phyloP scores from a whole-genome alignment of 257 asterid species.

The Primulina tabacum region DNA sequence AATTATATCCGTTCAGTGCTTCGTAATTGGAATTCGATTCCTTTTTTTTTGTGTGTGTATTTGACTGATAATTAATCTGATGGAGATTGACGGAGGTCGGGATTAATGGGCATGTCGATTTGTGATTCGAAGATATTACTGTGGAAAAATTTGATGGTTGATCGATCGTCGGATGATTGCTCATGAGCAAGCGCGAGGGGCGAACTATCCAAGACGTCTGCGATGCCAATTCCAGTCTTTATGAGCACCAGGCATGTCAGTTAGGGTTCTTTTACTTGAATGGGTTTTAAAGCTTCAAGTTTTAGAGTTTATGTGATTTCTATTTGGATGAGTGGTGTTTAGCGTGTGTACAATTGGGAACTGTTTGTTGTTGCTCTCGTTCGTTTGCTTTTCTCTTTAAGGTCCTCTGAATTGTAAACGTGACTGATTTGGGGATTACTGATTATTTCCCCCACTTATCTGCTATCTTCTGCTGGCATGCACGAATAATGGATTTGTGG shows the following conservation, averaged over 20 bases:
- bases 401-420: background rate
- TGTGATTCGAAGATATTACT: slow-evolving; percentile 16
- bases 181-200: slow-evolving; percentile 52
- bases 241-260: slow-evolving; percentile 51
- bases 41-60: background rate
- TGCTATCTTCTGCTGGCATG: background rate
- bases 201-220: slow-evolving; percentile 50
- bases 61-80: slow-evolving; percentile 14
- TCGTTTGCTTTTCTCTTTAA: background rate
- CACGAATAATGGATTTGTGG: background rate
- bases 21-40: background rate
- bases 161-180: slow-evolving; percentile 38
- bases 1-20: background rate
- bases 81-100: slow-evolving; percentile 13
- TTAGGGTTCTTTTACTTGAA: slow-evolving; percentile 42
- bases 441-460: background rate
- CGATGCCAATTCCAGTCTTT: slow-evolving; percentile 50
- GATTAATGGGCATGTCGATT: slow-evolving; percentile 22
- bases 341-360: background rate
- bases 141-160: slow-evolving; percentile 38
- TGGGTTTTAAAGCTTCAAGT: background rate
- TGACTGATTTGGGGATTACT: background rate
- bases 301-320: slow-evolving; percentile 3
- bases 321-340: background rate
- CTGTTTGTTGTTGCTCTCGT: background rate